Evolutionary conservation across 2,329 filamentous ascomycete genomes (phyloP).

Genomic region (Cryoendolithus antarcticus): DNA sequence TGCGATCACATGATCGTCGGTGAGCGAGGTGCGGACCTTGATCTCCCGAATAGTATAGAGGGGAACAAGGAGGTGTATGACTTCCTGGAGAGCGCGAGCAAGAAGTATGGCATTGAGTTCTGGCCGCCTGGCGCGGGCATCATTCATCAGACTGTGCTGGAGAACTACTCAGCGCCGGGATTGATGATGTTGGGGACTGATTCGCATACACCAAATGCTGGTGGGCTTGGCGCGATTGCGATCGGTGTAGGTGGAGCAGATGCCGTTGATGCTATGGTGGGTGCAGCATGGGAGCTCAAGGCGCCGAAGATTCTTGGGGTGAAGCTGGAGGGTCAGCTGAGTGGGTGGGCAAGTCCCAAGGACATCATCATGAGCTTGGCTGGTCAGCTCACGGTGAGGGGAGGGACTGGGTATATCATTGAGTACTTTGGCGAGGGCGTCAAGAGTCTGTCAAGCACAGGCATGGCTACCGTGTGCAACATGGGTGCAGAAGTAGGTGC

Average conservation of each 20-base stretch:
- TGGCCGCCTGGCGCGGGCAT: conserved; percentile 91
- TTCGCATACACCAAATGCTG: conserved; percentile 92
- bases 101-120: conserved; percentile 88
- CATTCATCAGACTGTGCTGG: conserved; percentile 93
- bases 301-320: conserved; percentile 85
- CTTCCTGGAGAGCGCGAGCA: conserved; percentile 84
- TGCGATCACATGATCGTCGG: conserved; percentile 99
- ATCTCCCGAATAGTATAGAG: conserved; percentile 72
- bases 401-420: conserved; percentile 87
- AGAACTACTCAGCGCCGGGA: conserved; percentile 95
- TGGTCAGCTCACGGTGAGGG: conserved; percentile 73
- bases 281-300: conserved; percentile 95
- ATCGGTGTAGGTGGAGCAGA: conserved; percentile 97
- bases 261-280: conserved; percentile 90
- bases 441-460: conserved; percentile 76
- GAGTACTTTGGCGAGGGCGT: conserved; percentile 75
- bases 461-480: conserved; percentile 84
- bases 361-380: conserved; percentile 87
- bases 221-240: conserved; percentile 81
- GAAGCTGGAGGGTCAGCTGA: conserved; percentile 67
- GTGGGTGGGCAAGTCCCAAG: conserved; percentile 87
- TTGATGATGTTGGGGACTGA: conserved; percentile 99
- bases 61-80: conserved; percentile 96
- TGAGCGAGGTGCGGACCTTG: conserved; percentile 74
- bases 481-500: conserved; percentile 90